Base-by-base conservation (phyloP, 345 rosid genomes). In the Syzygium aromaticum region DNA sequence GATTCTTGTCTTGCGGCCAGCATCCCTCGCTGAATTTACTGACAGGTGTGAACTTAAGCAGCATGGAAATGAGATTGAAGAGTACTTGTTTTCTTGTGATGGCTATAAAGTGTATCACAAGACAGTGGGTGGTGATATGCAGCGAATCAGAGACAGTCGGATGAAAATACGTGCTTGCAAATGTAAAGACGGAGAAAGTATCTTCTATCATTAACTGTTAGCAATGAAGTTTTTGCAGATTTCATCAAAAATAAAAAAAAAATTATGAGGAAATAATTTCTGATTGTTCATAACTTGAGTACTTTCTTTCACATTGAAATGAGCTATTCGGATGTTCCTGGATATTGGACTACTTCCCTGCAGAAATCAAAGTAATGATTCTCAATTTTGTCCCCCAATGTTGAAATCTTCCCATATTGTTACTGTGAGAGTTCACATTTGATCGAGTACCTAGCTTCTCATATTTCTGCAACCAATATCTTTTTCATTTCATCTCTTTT, bases 1-100 rank as follows among this genome's bases (percentile, higher is more conserved):
- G 91, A 95, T 97, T 78, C 92, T 94, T 86, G 98, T 97, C 88
- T 87, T 96, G 90, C 92, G 90, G 87, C 97, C 98, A 56, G 67
- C 95, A 51, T 95, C 97, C 78, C 92, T 96, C 85, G 88, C 96
- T 12, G 93, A 95, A 59, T 96, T 97, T 89, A 97, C 97, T 23
- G 92, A 94, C 88, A 94, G 96, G 99, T 95, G 84, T 46, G 88
- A 88, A 57, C 85, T 43, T 84, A 59, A 52, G 80, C 52, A 33
- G 61, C 73, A 57, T 83, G 54, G 80, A 40, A 73, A 84, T 38
- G 38, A 28, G 86, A 15, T 33, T 14, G 43, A 52, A 51, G 25
- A n/a, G 49, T 52, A 84, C 46, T 30, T 52, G 57, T 17, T 84
- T 43, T 11, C 59, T 84, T 84, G 25, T 5, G 4, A 19, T 84